Evolutionary conservation across 2,329 filamentous ascomycete species (phyloP), one percentile per base, ranked within the genome.

Genomic region (Fusarium penzigii): DNA sequence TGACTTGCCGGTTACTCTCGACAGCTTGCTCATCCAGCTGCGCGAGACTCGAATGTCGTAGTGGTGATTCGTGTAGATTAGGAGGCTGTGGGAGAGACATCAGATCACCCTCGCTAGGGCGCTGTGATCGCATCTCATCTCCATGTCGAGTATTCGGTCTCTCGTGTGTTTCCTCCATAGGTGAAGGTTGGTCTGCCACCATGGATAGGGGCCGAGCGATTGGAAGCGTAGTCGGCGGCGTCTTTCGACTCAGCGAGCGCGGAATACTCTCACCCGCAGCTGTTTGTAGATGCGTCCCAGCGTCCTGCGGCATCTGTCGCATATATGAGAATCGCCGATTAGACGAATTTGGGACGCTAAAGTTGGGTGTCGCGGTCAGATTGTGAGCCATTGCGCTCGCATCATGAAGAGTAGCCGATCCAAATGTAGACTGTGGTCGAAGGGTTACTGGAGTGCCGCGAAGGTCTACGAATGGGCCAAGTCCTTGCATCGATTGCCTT

Each of bases 181-280:
- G 63, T 0, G 80, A 81, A 0, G 79, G 79, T 42, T 81, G 75
- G 52, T 84, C 81, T 46, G 77, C 68, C 3, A 84, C 79, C 43
- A 81, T 75, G 1, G 81, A 84, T 10, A 84, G 67, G 2, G 80
- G 79, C 6, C 80, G 74, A 2, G 79, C 75, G 52, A 78, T 73
- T 25, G 74, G 68, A 39, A 83, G 66, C 1, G 76, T 71, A 1
- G 78, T 76, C 2, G 80, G 78, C 2, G 78, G 58, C 40, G 53
- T 43, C 48, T 62, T 64, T n/a, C 64, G 64, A 29, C 55, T 48
- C 29, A 56, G 38, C 14, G 56, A 52, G 8, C 48, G 60, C n/a
- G 55, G 39, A 40, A 40, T 49, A 45, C 46, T 55, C 42, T 58
- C 62, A 17, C 46, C 52, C 29, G 53, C 52, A 6, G 54, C 48